These are phyloP conservation scores for Halophytophthora batemanensis DNA, from an alignment of 352 stramenopile species.

Conservation along the genomic window DNA sequence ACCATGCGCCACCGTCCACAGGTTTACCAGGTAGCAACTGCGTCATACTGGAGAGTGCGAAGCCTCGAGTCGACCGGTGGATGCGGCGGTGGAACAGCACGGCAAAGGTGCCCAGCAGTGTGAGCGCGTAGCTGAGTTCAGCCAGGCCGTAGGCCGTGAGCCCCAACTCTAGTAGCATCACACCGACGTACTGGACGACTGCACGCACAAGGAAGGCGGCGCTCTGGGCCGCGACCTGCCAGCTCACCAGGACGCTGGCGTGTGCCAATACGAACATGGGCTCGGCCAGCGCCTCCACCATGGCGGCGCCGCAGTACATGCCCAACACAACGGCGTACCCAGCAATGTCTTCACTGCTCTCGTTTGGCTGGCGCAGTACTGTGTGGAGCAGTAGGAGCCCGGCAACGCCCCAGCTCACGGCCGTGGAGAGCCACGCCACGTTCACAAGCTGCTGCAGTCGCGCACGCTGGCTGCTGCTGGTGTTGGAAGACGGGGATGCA, in stretches of 20 bases:
- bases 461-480: conserved; percentile 7
- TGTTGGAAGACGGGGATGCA: neutral
- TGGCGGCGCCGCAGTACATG: conserved; percentile 77
- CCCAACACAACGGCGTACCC: conserved; percentile 56
- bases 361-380: conserved; percentile 4
- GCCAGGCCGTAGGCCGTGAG: conserved; percentile 72
- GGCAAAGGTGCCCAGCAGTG: conserved; percentile 54
- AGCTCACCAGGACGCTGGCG: conserved; percentile 76
- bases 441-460: conserved; percentile 69
- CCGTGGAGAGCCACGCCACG: conserved; percentile 71
- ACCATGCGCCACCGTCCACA: conserved; percentile 19
- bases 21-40: conserved; percentile 48
- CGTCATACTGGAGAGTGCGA: conserved; percentile 44
- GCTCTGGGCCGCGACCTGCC: conserved; percentile 77
- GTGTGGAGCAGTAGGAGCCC: conserved; percentile 23
- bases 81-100: conserved; percentile 57
- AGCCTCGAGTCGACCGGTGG: conserved; percentile 8
- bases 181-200: conserved; percentile 62
- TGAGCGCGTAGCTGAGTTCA: conserved; percentile 70
- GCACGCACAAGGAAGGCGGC: conserved; percentile 70
- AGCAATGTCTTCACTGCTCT: conserved; percentile 13
- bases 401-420: conserved; percentile 54
- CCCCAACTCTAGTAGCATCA: conserved; percentile 58
- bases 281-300: conserved; percentile 76
- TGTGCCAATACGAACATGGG: conserved; percentile 81